Evolutionary conservation across 2,329 filamentous ascomycete species (phyloP), one percentile per base, ranked within the genome.

Genomic region (Acrocalymma vagum): DNA sequence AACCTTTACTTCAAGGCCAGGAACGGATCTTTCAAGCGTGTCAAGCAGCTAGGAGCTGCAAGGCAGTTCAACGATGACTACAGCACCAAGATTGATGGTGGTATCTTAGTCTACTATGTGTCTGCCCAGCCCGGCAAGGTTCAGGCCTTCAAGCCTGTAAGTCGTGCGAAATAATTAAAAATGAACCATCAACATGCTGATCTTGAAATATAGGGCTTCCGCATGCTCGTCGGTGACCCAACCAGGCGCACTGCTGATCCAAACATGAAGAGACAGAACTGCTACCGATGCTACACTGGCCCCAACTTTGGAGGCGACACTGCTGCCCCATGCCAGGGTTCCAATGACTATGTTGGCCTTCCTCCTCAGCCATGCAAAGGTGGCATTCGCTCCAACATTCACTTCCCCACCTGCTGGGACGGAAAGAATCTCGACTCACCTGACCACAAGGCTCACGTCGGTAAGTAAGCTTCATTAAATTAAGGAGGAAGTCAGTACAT

Each of bases 361-460:
- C 11, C 6, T 11, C n/a, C n/a, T n/a, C n/a, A n/a, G n/a, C n/a
- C n/a, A n/a, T 60, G 54, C 43, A 41, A 34, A 9, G 57, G 54
- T 24, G 57, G 57, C 5, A 60, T 60, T 16, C 48, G 54, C 13
- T 58, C 53, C 4, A 58, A 60, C 36, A 51, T 60, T 32, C 28
- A 48, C 6, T 60, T 53, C 40, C 57, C 57, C 2, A 58, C 48
- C 33, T 55, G 65, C 25, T 77, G 74, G 74, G 73, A 77, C 43
- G 74, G 74, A 47, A 68, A 66, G 51, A 76, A 76, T 57, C 41
- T 73, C 5, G 78, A 81, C 55, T 77, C 76, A 15, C 38, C 60
- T 1, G 75, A 84, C 63, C 81, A 85, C 73, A 77, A 76, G 67
- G 73, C 73, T 47, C 83, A 75, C 53, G n/a, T n/a, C n/a, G n/a